Evolutionary conservation across 768 basidiomycete genomes (phyloP).

Genomic region (Rubroboletus satanas): DNA sequence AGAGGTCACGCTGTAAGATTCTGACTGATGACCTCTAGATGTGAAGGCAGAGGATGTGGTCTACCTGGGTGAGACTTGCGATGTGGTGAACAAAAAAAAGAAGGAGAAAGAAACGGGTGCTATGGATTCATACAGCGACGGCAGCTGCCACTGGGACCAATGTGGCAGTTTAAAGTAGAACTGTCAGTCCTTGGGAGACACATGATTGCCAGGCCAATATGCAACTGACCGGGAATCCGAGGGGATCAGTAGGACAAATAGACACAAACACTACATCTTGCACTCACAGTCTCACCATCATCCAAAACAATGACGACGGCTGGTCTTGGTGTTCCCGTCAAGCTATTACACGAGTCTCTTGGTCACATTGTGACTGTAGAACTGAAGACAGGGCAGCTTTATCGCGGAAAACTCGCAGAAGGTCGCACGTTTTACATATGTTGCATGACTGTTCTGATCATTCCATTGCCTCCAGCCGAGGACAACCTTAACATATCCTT

Average conservation of each 20-base stretch:
- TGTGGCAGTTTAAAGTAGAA: not conserved
- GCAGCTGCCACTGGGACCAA: not conserved
- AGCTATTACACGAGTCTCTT: slow-evolving; percentile 92
- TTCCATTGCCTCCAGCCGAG: slow-evolving; percentile 63
- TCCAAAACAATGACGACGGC: slow-evolving; percentile 38
- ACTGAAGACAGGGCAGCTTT: slow-evolving; percentile 95
- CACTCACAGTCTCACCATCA: slow-evolving; percentile 10
- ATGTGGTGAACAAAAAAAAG: not conserved
- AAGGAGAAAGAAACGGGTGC: not conserved
- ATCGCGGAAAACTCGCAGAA: slow-evolving; percentile 95
- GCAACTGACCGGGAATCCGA: not conserved
- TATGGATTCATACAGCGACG: not conserved
- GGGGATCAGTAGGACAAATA: slow-evolving; percentile 11
- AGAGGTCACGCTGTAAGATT: not conserved
- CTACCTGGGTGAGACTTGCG: not conserved
- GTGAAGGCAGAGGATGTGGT: not conserved
- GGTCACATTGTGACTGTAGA: slow-evolving; percentile 98
- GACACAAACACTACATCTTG: slow-evolving; percentile 14
- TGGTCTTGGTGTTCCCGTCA: slow-evolving; percentile 90
- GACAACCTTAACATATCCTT: slow-evolving; percentile 97
- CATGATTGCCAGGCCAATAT: not conserved
- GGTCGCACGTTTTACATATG: slow-evolving; percentile 40
- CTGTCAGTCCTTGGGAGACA: not conserved
- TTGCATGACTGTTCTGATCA: slow-evolving; percentile 17
- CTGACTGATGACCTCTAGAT: not conserved